Percentiles rank a stretch among this genome's conserved stretches.
Conservation (phyloP, 768 basidiomycete genomes). For the Lactifluus subvellereus region DNA sequence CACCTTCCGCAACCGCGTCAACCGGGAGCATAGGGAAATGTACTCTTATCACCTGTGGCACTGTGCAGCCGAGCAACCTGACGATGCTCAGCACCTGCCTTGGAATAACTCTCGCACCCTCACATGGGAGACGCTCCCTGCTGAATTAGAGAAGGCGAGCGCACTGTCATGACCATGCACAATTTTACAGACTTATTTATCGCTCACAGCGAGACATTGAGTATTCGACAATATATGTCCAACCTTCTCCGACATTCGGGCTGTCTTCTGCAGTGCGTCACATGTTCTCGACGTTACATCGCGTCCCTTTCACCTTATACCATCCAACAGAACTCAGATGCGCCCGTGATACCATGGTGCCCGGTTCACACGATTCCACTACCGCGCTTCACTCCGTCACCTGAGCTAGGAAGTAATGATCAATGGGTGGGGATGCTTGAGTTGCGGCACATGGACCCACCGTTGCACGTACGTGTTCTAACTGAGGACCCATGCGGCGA, state of each 20-base stretch:
- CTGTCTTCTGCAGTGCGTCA: not conserved
- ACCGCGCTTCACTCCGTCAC: not conserved
- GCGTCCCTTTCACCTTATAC: not conserved
- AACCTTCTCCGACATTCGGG: not conserved
- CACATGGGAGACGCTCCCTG: not conserved
- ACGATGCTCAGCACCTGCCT: too few species aligned
- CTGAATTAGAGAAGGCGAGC: not conserved
- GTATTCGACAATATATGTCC: not conserved
- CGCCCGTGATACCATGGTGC: not conserved
- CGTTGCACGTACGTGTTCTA: not conserved
- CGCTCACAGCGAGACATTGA: not conserved
- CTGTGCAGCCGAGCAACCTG: not conserved
- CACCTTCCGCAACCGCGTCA: not conserved
- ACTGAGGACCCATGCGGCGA: not conserved
- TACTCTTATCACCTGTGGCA: not conserved
- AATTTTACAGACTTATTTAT: not conserved
- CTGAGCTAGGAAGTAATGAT: not conserved
- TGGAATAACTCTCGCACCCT: not conserved
- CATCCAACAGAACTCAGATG: not conserved
- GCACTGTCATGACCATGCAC: not conserved
- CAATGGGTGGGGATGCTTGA: not conserved
- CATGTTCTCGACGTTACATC: not conserved
- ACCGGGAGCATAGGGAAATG: not conserved
- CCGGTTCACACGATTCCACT: not conserved
- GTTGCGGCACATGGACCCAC: not conserved